Evolutionary conservation across 139 green algal genomes (phyloP).

Genomic region (Tetradesmus obliquus): DNA sequence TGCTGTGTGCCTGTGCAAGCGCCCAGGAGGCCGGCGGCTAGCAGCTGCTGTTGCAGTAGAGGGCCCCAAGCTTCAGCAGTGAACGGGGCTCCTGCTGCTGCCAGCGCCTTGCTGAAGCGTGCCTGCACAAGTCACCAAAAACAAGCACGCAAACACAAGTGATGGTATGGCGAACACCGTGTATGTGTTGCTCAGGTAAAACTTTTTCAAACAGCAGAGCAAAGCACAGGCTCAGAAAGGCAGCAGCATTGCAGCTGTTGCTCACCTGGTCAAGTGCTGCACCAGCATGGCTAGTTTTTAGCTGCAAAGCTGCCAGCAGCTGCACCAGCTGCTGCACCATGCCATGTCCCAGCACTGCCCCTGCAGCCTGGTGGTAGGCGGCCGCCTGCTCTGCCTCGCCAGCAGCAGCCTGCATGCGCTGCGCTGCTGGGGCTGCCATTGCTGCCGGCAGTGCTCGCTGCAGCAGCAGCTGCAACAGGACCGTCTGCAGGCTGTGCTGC

Average conservation of each 20-base stretch:
- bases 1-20: not conserved
- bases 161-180: too few relatives aligned
- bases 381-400: not conserved
- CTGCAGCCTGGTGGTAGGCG: not conserved
- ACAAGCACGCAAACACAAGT: not conserved
- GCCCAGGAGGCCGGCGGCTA: not conserved
- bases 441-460: not conserved
- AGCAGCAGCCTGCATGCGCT: not conserved
- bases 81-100: not conserved
- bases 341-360: not conserved
- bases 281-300: not conserved
- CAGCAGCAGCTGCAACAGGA: not conserved
- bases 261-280: not conserved
- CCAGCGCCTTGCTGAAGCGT: not conserved
- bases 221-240: not conserved
- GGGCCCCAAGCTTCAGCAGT: not conserved
- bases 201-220: not conserved
- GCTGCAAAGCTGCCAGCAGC: not conserved
- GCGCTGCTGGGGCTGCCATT: not conserved
- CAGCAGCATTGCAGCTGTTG: not conserved
- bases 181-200: too few relatives aligned
- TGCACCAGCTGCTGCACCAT: not conserved
- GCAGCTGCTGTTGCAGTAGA: not conserved
- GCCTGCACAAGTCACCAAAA: not conserved
- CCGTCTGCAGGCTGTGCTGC: not conserved